Base-by-base conservation (phyloP, 345 rosid genomes). In the Stellera chamaejasme region DNA sequence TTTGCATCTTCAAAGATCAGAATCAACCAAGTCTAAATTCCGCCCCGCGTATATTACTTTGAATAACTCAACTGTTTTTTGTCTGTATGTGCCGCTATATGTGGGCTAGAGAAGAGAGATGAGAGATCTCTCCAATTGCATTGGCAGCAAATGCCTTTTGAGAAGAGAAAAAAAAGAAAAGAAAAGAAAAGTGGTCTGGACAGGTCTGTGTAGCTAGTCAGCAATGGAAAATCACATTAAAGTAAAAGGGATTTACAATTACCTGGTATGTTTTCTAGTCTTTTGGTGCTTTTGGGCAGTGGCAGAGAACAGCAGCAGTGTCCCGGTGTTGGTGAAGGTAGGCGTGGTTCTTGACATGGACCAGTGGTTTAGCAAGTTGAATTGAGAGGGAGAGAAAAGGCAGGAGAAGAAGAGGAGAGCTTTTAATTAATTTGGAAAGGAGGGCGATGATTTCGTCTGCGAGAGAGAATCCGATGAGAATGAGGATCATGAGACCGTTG, bases 301-400 rank as follows among this genome's bases (percentile, higher is more conserved):
- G 69, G 55, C 72, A 5, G 48, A 65, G 41, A 68, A 64, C 52
- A 50, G 5, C 23, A 48, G 11, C 60, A 26, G 11, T 48, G 27
- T 36, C 28, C 39, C 39, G 39, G 58, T 54, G 1, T 63, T 65
- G 11, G 82, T 81, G 36, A 68, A 66, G 4, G 78, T 82, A 0
- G 93, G 90, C 3, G 73, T 83, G 52, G 65, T 73, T 66, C 67
- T 87, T 3, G 86, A 83, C 50, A 10, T 64, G 13, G 76, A 75
- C 14, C 43, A 3, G 0, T n/a, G 0, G 10, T 7, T 42, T 5
- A 80, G 67, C 26, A 71, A 65, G 14, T 46, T 50, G 26, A n/a
- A 19, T 19, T 19, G 58, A 60, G 26, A 36, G 42, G 60, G 43
- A 54, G 53, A 69, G 51, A 56, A 58, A 51, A 55, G 41, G 39